Conservation (phyloP, 345 rosid genomes). For the Syzygium aromaticum region DNA sequence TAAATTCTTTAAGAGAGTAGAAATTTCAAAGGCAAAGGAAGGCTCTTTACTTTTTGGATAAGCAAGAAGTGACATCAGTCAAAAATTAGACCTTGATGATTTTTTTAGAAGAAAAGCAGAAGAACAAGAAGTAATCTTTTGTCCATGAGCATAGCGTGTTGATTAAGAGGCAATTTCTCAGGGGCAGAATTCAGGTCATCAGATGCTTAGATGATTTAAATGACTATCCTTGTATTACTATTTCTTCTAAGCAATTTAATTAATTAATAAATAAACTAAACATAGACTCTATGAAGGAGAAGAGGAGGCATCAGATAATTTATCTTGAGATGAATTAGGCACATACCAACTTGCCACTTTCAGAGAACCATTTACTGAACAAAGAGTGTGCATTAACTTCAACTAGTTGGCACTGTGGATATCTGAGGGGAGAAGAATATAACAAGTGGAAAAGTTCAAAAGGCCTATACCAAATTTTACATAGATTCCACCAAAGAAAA, state of each 20-base stretch:
- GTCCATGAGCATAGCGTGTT: background rate
- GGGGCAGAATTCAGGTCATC: background rate
- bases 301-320: background rate
- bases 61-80: background rate
- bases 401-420: conserved; percentile 80
- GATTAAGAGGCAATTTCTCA: background rate
- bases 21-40: background rate
- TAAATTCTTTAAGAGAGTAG: background rate
- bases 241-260: background rate
- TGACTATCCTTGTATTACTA: background rate
- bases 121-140: background rate
- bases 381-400: conserved; percentile 99
- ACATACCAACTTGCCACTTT: conserved; percentile 96
- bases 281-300: background rate
- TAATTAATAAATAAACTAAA: background rate
- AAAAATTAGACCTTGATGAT: background rate
- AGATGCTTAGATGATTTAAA: background rate
- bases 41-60: background rate
- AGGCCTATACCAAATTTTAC: background rate
- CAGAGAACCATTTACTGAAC: conserved; percentile 99
- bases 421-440: conserved; percentile 33
- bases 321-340: background rate
- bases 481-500: background rate
- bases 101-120: background rate
- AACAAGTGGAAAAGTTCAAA: background rate